Base-by-base conservation (phyloP, 2,329 filamentous ascomycete genomes). In the Lachnellula subtilissima region DNA sequence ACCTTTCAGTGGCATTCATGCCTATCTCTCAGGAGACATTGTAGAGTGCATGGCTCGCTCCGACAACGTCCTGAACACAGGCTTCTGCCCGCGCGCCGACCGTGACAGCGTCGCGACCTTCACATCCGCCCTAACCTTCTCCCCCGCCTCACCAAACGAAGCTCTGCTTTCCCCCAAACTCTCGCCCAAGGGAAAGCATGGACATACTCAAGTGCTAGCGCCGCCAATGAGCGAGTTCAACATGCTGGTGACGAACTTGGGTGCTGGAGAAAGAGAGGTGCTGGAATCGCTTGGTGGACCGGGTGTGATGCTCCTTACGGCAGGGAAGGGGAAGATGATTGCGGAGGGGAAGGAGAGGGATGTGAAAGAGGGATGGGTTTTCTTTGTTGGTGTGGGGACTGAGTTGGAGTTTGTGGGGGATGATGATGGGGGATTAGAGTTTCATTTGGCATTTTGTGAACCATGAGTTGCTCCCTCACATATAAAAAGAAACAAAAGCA, bases 41-140 rank as follows among this genome's bases (percentile, higher is more conserved):
- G 90, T 97, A 70, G 93, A 97, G 75, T 97, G 93, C 79, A 97
- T 97, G 93, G 93, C 93, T 0, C 87, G 90, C 6, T 95, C 89
- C n/a, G 93, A 97, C 79, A 97, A 97, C 62, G 87, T 91, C 2
- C 75, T 91, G 50, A 89, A 88, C 69, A 83, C 82, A 0, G 87
- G 88, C 0, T 89, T 92, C 74, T 91, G 86, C 62, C 86, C 87
- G 0, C 76, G 76, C 1, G 80, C 82, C 0, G 83, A 88, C 48
- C 77, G 86, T 12, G 80, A 88, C 65, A 82, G 76, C 45, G 75
- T 85, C 23, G 84, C 88, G 17, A 68, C 85, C 28, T 91, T 91
- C 70, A 76, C 76, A 22, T 74, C 79, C 3, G 78, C 80, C 1
- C 67, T 91, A 17, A 87, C 81, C 0, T 91, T 89, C 73, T 75